Evolutionary conservation across 1,284 basidiomycete species (phyloP), one percentile per base, ranked within the genome.

Genomic region (Rhodotorula glutinis): DNA sequence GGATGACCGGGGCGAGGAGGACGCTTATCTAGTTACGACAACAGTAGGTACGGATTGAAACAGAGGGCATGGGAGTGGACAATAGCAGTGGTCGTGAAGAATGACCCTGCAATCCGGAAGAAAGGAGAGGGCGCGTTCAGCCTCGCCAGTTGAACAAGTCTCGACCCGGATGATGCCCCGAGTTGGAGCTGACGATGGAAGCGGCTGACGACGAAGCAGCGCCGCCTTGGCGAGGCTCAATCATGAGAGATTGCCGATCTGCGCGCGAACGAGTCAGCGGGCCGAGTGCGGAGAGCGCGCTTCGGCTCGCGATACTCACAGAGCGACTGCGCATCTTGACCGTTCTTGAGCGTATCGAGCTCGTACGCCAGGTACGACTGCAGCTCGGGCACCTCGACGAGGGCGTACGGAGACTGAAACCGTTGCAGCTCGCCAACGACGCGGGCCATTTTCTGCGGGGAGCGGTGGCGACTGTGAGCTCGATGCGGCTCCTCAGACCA

Each of bases 391-490:
- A 95, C 89, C 70, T 87, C 87, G 75, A 89, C 87, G 64, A 95
- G 81, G 70, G 86, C 87, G 79, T 90, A 95, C 2, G 87, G 83
- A 23, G 87, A 85, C 74, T 98, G 95, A 82, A 95, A 98, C 47
- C 92, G 87, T 79, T 92, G 90, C 84, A 98, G 70, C 87, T 89
- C 92, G 82, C 89, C 86, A 40, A 94, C 85, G 73, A 95, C 94
- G 73, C 88, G 84, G 27, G 90, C 90, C 63, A 97, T 84, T 79
- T 92, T 93, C 77, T 90, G 66, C 33, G 21, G 3, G 41, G 2
- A 8, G 13, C 29, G 25, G 46, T 19, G 23, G 30, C 33, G 33
- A 40, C 25, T 47, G 33, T n/a, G 4, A 53, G 19, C 2, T 5
- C 7, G 17, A 13, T n/a, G n/a, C n/a, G n/a, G n/a, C n/a, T n/a